Conservation (phyloP, 768 basidiomycete genomes). For the Dacryopinax spathularia region DNA sequence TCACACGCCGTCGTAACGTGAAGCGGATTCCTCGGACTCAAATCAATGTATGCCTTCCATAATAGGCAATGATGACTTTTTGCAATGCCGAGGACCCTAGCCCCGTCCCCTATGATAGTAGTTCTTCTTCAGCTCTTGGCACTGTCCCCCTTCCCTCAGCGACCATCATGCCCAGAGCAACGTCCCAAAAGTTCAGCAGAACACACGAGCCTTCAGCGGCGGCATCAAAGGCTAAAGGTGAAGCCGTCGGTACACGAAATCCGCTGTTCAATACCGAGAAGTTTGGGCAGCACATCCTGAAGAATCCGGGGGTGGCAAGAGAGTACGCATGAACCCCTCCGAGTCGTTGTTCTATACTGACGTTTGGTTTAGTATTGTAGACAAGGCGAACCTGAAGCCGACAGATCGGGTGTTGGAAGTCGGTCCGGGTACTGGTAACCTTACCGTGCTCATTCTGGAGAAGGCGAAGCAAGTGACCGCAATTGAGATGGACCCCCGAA, state of each 20-base stretch:
- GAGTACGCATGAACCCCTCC: conserved; percentile 39
- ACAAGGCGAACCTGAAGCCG: conserved; percentile 75
- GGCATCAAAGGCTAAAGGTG: conserved; percentile 33
- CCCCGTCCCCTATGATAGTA: not conserved
- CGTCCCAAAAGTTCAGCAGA: conserved; percentile 54
- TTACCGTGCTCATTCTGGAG: conserved; percentile 86
- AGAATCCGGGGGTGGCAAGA: conserved; percentile 83
- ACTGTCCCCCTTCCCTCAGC: too few relatives aligned
- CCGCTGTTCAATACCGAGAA: conserved; percentile 89
- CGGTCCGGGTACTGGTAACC: conserved; percentile 92
- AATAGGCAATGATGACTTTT: not conserved
- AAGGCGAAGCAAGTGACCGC: conserved; percentile 87
- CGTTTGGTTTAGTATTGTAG: conserved; percentile 13
- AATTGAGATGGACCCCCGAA: conserved; percentile 95
- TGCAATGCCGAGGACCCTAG: not conserved
- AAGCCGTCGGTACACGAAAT: conserved; percentile 41
- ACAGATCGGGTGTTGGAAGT: conserved; percentile 96
- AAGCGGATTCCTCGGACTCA: not conserved
- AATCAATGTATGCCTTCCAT: not conserved
- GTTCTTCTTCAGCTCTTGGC: not conserved
- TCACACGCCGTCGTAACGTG: not conserved
- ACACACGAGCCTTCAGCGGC: conserved; percentile 53
- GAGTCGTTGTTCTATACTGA: not conserved
- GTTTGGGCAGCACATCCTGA: conserved; percentile 96
- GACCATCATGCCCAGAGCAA: conserved; percentile 64